Base-by-base conservation (phyloP, 164 flowering plant species). In the Vitis riparia region DNA sequence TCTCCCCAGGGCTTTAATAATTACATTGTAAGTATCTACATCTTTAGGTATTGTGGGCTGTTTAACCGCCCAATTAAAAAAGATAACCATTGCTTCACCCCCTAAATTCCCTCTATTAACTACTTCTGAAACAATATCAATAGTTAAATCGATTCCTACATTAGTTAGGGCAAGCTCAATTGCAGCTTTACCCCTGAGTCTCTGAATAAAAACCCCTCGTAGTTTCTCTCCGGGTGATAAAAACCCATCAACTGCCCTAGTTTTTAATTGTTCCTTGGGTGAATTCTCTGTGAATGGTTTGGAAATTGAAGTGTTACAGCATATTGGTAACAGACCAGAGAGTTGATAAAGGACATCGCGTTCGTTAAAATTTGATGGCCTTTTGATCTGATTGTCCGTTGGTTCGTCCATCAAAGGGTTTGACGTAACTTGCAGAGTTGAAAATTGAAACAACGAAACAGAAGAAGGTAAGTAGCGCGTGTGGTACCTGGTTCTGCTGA, bases 161-260 rank as follows among this genome's bases (percentile, higher is more conserved):
- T 67, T 69, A 0, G 74, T 44, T 19, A 95, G 74, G 0, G 99
- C 94, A 14, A 80, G 65, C 47, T 87, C 86, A 49, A 89, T 76
- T 8, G 85, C 87, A 50, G 87, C 53, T 69, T 74, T 88, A 10
- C 98, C 93, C 37, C 57, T 80, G 50, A 91, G 69, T 63, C 86
- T 95, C 77, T 93, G 98, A 57, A 92, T 81, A 75, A 95, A 95
- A 62, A 95, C 77, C 0, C 99, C 99, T 23, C 98, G 78, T 17
- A 95, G 64, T 65, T 87, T 95, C 66, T 95, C 99, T 60, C 83
- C 98, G 0, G 93, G 87, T 1, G 83, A 68, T 51, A 95, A 69
- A 68, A 85, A 87, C 3, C 59, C 83, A 80, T 87, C 96, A 8
- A 67, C 71, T n/a, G 78, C 77, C 55, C 78, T 74, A 50, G 5